Evolutionary conservation across 345 rosid genomes (phyloP).

Genomic region (Euphorbia pulcherrima): DNA sequence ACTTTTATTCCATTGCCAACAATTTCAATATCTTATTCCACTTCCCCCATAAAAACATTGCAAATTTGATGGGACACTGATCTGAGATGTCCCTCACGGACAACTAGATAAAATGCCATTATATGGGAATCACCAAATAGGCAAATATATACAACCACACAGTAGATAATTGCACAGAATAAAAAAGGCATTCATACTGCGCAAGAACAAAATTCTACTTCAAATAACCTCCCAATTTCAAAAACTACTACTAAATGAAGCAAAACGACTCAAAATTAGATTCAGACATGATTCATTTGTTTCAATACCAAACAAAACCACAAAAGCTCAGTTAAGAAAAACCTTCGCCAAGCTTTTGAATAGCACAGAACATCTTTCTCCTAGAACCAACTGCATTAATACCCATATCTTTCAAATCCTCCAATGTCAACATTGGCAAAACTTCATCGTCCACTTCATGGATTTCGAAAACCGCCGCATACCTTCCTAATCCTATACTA

Average conservation of each 20-base stretch:
- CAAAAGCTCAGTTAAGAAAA: slow-evolving; percentile 48
- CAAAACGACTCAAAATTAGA: slow-evolving; percentile 26
- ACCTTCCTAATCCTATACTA: slow-evolving; percentile 65
- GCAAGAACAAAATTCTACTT: slow-evolving; percentile 14
- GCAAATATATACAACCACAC: neutral
- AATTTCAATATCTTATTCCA: neutral
- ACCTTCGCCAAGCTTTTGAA: slow-evolving; percentile 74
- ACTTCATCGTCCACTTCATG: slow-evolving; percentile 88
- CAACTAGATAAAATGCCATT: too few relatives aligned
- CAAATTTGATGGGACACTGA: neutral
- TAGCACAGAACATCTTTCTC: slow-evolving; percentile 73
- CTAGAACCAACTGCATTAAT: slow-evolving; percentile 81
- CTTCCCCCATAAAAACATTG: neutral
- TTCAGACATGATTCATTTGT: slow-evolving; percentile 44
- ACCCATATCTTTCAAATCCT: slow-evolving; percentile 90
- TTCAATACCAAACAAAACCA: slow-evolving; percentile 38
- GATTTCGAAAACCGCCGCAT: slow-evolving; percentile 74
- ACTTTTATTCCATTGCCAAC: too few relatives aligned
- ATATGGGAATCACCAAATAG: too few relatives aligned
- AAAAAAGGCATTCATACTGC: slow-evolving; percentile 25
- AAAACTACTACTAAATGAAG: slow-evolving; percentile 19
- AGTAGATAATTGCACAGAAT: slow-evolving; percentile 25
- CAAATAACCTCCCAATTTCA: slow-evolving; percentile 31
- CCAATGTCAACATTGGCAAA: slow-evolving; percentile 73
- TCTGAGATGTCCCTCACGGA: neutral